Base-by-base conservation (phyloP, 257 asterid species). In the Nicotiana benthamiana region DNA sequence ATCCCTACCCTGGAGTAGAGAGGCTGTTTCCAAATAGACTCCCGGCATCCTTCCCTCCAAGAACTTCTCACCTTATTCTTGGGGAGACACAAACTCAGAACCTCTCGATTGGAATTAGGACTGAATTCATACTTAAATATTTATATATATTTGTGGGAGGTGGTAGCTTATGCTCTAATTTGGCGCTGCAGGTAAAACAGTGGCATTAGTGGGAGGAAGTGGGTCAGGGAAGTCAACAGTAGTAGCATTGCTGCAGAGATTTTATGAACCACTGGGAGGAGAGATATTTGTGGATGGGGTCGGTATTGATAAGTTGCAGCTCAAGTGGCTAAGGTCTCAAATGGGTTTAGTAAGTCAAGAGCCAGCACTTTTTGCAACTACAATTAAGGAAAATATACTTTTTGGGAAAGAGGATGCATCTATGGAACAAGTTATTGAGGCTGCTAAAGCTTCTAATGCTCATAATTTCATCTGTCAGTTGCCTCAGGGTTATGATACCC, bases 301-400 rank as follows among this genome's bases (percentile, higher is more conserved):
- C 51, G 82, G 87, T 70, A 90, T 92, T 36, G 96, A 92, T 76
- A 91, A 89, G 86, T 51, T 95, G 86, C 97, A 93, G 46, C 89
- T 93, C 59, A 95, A 91, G 86, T 95, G 99, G 99, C 80, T 95
- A 66, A 92, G 99, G 89, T 90, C 97, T 6, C 98, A 91, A 80
- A 95, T 93, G 99, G 99, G 99, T 27, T 81, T 95, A 72, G 98
- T 95, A 16, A 95, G 99, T 83, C 99, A 95, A 61, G 99, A 95
- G 85, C 99, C 99, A 4, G 95, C 97, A 3, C 91, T 95, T 6
- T 95, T 93, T 64, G 99, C 97, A 1, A 93, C 98, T 30, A 85
- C 97, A 1, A 93, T 95, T 53, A 93, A 89, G 79, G 99, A 95
- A 78, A 95, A 95, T 54, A 92, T 95, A 82, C 86, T 93, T 66